Evolutionary conservation across 805 yeast species (phyloP).

Genomic region (Yarrowia sp.): DNA sequence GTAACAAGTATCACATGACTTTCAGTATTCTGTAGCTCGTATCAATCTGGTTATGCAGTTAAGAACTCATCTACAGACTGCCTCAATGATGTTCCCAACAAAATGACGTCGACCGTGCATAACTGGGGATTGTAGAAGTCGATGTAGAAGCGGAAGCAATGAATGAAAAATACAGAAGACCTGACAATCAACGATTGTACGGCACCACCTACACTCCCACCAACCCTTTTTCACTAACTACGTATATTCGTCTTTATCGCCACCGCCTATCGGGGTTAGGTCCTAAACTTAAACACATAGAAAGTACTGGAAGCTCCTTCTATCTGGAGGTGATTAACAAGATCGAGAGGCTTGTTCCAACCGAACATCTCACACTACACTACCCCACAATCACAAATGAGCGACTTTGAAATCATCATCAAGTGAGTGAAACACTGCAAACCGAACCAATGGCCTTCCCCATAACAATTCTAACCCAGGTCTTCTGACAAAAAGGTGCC

Average conservation of each 20-base stretch:
- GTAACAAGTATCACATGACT: no score
- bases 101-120: no score
- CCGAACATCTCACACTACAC: slow-evolving; percentile 8
- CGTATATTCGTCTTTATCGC: slow-evolving; percentile 2
- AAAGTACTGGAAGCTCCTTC: slow-evolving; percentile 34
- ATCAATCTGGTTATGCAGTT: no score
- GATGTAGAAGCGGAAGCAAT: no score
- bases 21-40: no score
- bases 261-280: slow-evolving; percentile 39
- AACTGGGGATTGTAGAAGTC: no score
- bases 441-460: neutral
- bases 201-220: neutral
- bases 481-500: slow-evolving; percentile 84
- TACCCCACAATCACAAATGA: slow-evolving; percentile 18
- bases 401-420: slow-evolving; percentile 37
- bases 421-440: slow-evolving; percentile 5
- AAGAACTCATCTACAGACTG: no score
- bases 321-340: slow-evolving; percentile 6
- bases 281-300: slow-evolving; percentile 19
- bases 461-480: slow-evolving; percentile 40
- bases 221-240: neutral
- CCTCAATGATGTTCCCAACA: no score
- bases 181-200: no score
- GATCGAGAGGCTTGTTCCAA: slow-evolving; percentile 2
- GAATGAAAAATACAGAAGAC: no score